Evolutionary conservation across 106 monocot genomes (phyloP), one percentile per base, ranked within the genome.

Genomic region (Platanthera zijinensis): DNA sequence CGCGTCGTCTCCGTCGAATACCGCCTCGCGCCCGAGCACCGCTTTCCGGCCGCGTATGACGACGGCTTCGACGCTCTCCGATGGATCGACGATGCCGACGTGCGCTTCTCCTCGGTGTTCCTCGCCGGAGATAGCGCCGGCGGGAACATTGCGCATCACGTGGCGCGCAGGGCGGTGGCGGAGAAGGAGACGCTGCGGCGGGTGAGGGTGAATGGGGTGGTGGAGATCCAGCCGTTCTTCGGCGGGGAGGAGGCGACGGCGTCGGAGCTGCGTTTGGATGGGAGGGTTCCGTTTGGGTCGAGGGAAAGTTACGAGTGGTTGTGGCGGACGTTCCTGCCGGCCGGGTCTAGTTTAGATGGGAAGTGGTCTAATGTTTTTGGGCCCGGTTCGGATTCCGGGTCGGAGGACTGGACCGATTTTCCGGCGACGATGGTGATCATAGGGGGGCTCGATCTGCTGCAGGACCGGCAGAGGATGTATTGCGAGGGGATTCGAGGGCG

Each of bases 31-130:
- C 93, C 93, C 1, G 90, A 93, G 79, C 74, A 77, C 72, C 86
- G 86, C 52, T 86, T 93, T 57, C 92, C 93, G 28, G 84, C 85
- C 54, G 93, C 93, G 69, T 93, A 93, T 79, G 84, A 90, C 51
- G 93, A 92, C 75, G 82, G 82, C 52, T 67, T 76, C 22, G 82
- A 82, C 5, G 79, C 89, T 15, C 11, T 85, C 71, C 59, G 13
- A 10, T 87, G 32, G 48, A 57, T 25, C 19, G 50, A 51, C 6
- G 22, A 69, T 85, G 85, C 30, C 2, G 84, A 83, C 19, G 67
- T 82, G 1, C 87, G 84, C 82, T 15, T 87, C 3, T 62, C 69
- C n/a, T 4, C 6, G 10, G 74, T 73, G 64, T 86, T 79, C 49
- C 18, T 89, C 7, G 77, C 79, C 78, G 89, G 89, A 12, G 77